Evolutionary conservation across 192 early-diverging fungal species (phyloP), one percentile per base, ranked within the genome.

Genomic region (Geosiphon pyriformis): DNA sequence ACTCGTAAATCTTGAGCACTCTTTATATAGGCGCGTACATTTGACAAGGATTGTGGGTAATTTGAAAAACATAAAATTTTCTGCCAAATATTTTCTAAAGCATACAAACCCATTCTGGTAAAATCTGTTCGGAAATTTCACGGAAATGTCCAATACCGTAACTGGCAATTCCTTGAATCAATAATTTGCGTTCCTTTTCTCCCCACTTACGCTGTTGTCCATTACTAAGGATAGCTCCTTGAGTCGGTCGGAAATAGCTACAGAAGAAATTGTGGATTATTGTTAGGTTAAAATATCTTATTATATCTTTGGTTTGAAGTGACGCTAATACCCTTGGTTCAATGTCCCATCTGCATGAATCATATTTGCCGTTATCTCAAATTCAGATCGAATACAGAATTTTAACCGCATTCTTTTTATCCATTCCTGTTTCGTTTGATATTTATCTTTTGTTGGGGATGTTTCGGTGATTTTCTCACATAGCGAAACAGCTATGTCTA

Each of bases 121-220:
- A 73, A 25, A 87, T 67, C 52, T 77, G 82, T 55, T 92, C 88
- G 0, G 91, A 88, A 31, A 93, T 93, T 67, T 91, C 90, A 47
- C 89, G 81, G 70, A 94, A 94, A 65, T 93, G 91, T 12, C 93
- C 92, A 70, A 94, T 92, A 11, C 92, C 93, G 56, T 90, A 77
- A 58, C 80, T 88, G 67, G 83, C 88, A 48, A 94, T 92, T 4
- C 93, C 92, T 55, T 88, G 78, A 32, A 93, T 85, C 29, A 94
- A 74, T 51, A 90, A 74, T 33, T 59, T 60, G 33, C 85, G 83
- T 71, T 95, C 90, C n/a, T 82, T 82, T 2, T 92, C 91, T 17
- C 87, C 90, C 92, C 92, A 94, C 74, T 91, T 90, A 52, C 91
- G 82, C n/a, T n/a, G n/a, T 46, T 68, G 76, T 31, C 68, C 37